Percentiles rank a stretch among this genome's conserved stretches.
These are phyloP conservation scores for Gossypium gossypioides DNA, from an alignment of 441 rosid species.

Conservation along the genomic window DNA sequence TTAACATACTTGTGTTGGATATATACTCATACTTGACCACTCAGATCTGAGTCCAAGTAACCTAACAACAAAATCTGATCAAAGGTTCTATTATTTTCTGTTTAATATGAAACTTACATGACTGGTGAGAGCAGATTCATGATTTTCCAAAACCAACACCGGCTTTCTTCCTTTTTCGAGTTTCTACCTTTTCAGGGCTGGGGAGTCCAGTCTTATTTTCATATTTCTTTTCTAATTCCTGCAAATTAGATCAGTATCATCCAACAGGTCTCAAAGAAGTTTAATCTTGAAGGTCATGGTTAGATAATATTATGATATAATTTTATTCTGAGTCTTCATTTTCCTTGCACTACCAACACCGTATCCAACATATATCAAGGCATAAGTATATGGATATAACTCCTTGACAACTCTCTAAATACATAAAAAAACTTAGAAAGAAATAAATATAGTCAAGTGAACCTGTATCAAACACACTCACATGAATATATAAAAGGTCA, in stretches of 20 bases:
- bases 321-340: neutral
- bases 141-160: constrained; percentile 82
- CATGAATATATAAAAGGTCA: too few species aligned
- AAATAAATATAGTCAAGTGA: neutral
- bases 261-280: neutral
- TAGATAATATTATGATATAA: neutral
- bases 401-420: neutral
- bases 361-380: neutral
- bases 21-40: neutral
- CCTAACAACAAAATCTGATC: neutral
- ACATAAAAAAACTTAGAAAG: neutral
- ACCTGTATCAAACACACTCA: neutral
- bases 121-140: constrained; percentile 22
- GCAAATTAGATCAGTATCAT: constrained; percentile 13
- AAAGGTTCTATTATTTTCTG: neutral
- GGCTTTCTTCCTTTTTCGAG: constrained; percentile 41
- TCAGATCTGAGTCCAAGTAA: neutral
- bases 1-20: neutral
- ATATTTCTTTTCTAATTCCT: constrained; percentile 75
- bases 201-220: constrained; percentile 67
- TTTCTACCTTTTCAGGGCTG: constrained; percentile 69
- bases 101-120: constrained; percentile 2
- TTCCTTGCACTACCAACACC: neutral
- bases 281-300: neutral
- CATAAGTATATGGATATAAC: neutral